Percentiles rank a stretch among this genome's conserved stretches.
Evolutionary conservation across 805 yeast species (phyloP).

Genomic region (Ogataea siamensis): DNA sequence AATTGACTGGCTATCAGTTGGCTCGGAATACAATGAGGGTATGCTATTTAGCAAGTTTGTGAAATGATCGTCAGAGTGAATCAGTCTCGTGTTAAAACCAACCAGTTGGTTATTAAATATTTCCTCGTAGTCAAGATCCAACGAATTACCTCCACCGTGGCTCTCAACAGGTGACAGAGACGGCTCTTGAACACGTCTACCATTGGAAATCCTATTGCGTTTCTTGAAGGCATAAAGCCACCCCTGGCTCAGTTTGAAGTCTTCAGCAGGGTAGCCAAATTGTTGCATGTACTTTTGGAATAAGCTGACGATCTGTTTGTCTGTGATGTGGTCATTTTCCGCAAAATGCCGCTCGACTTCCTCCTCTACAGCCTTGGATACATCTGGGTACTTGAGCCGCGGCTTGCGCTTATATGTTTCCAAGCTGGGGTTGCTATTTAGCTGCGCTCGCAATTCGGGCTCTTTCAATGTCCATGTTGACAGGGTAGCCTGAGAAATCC

Average conservation of each 20-base stretch:
- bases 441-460: constrained; percentile 23
- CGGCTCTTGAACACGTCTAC: constrained; percentile 7
- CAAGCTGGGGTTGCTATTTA: constrained; percentile 27
- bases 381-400: constrained; percentile 35
- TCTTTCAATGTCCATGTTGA: constrained; percentile 35
- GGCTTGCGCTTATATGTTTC: constrained; percentile 32
- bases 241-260: constrained; percentile 33
- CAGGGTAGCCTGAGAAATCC: constrained; percentile 37
- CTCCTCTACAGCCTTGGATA: constrained; percentile 32
- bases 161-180: neutral
- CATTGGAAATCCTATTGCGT: constrained; percentile 27
- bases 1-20: too few species aligned
- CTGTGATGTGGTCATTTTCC: constrained; percentile 26
- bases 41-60: constrained; percentile 16
- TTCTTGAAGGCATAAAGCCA: constrained; percentile 36
- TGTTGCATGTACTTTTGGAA: constrained; percentile 19
- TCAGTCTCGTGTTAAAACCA: constrained; percentile 37
- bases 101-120: constrained; percentile 29
- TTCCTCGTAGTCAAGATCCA: constrained; percentile 22
- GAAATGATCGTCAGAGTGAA: constrained; percentile 36
- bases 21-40: constrained; percentile 4
- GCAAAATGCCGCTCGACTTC: constrained; percentile 19
- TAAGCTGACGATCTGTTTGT: constrained; percentile 25
- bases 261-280: constrained; percentile 24
- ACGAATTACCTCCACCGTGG: neutral